Base-by-base conservation (phyloP, 2,329 filamentous ascomycete genomes). In the Plenodomus tracheiphilus region DNA sequence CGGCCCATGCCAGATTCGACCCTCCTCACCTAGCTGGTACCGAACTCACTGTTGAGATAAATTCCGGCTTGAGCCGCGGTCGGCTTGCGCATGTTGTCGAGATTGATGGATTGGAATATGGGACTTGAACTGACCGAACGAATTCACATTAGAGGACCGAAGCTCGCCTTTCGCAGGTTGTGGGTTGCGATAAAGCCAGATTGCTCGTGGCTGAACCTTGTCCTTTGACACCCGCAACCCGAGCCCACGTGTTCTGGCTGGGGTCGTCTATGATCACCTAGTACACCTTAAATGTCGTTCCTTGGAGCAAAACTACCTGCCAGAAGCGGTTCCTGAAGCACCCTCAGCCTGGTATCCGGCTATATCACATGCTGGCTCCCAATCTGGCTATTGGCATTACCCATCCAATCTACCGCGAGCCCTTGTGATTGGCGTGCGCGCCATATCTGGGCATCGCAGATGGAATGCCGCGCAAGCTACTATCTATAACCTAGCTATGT, bases 311-410 rank as follows among this genome's bases (percentile, higher is more conserved):
- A 15, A 11, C 10, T 8, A 15, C 28, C 7, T 10, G 15, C 13
- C 28, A 32, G 8, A 4, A 32, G 13, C 28, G 7, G 13, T 32
- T 15, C 13, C 15, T 10, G 28, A 11, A 15, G 28, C 6, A 32
- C 13, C 4, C 11, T 32, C 28, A 32, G 28, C 11, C 13, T 32
- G 28, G 6, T 51, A 9, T n/a, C 38, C 49, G 49, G 49, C 17
- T 51, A 42, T 51, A 43, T 19, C n/a, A 11, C n/a, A 47, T 35
- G 44, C 41, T 18, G 16, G 36, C 18, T 35, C 25, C 41, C 19
- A 47, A 51, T 51, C 35, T 51, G 37, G 38, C 37, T 37, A 17
- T 20, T 25, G 32, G 25, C 13, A 45, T 44, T 15, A 28, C 25
- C 22, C 38, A 48, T 36, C 30, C 19, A 30, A 48, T 45, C 22